Conservation (phyloP, 805 yeast species). For the Yarrowia osloensis region DNA sequence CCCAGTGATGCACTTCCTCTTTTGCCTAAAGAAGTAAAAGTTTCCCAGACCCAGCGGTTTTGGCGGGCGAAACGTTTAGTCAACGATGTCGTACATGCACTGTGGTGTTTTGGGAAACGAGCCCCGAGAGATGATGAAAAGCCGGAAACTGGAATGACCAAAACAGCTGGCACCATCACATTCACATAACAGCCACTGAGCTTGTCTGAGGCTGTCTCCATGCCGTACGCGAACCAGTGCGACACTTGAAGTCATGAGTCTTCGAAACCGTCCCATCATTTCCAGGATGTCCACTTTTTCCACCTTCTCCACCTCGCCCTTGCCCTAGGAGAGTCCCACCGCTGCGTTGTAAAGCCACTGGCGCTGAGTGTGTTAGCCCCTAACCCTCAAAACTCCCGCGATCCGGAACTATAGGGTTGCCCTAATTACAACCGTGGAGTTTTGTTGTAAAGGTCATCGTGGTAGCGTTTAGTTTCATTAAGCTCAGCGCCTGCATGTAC, state of each 20-base stretch:
- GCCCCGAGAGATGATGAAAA: neutral
- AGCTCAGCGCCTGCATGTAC: constrained; percentile 15
- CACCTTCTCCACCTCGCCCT: constrained; percentile 6
- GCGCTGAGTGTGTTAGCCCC: neutral
- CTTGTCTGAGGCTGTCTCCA: too few species aligned
- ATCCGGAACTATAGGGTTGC: constrained; percentile 18
- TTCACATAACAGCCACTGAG: too few species aligned
- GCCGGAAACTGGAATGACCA: neutral
- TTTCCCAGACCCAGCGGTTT: neutral
- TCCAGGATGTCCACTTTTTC: neutral
- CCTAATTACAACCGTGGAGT: neutral
- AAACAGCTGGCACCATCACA: too few species aligned
- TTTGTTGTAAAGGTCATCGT: neutral
- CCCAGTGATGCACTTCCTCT: constrained; percentile 16
- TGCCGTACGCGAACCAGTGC: too few species aligned
- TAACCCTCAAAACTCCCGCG: constrained; percentile 10
- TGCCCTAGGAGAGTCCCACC: neutral
- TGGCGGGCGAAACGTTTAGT: neutral
- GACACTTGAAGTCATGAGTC: too few species aligned
- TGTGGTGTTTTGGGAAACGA: too few species aligned
- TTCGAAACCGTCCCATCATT: too few species aligned
- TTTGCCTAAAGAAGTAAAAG: constrained; percentile 24
- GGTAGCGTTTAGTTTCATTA: neutral
- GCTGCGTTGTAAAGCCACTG: neutral
- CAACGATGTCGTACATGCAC: too few species aligned